Percentiles rank a stretch among this genome's conserved stretches.
phyloP scores from a whole-genome alignment of 331 rosid species.

The Pyrus hybrid region DNA sequence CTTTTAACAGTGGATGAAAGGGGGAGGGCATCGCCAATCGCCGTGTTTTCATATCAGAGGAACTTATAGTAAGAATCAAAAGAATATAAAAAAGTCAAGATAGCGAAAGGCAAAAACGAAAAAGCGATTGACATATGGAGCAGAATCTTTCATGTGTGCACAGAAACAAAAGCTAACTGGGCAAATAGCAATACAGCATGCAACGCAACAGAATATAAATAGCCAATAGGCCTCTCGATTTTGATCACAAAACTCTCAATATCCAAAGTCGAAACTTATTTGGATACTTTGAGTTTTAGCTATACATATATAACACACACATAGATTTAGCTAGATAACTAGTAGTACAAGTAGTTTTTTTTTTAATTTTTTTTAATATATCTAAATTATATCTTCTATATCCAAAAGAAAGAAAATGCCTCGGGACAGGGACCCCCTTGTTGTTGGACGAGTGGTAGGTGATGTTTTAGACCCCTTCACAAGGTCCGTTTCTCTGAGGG shows the following conservation, averaged over 20 bases:
- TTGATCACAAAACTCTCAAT: not conserved
- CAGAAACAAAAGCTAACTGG: not conserved
- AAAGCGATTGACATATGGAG: not conserved
- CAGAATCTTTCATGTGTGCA: constrained; percentile 2
- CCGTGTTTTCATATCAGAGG: not conserved
- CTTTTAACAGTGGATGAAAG: not conserved
- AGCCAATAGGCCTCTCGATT: not conserved
- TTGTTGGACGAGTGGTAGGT: constrained; percentile 71
- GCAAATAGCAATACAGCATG: not conserved
- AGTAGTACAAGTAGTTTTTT: not conserved
- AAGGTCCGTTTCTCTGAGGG: constrained; percentile 43
- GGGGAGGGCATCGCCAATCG: not conserved
- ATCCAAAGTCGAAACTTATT: not conserved
- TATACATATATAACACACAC: not conserved
- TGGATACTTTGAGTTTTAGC: not conserved
- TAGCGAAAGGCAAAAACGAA: not conserved
- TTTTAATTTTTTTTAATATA: no score
- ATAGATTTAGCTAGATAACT: not conserved
- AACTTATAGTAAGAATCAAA: not conserved
- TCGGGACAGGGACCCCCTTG: constrained; percentile 52
- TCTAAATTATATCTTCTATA: no score
- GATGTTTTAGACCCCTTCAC: constrained; percentile 64
- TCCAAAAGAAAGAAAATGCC: constrained; percentile 25
- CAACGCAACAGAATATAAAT: constrained; percentile 10
- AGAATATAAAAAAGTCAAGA: not conserved